These are phyloP conservation scores for Suillus americanus DNA, from an alignment of 768 basidiomycete species.

Conservation along the genomic window DNA sequence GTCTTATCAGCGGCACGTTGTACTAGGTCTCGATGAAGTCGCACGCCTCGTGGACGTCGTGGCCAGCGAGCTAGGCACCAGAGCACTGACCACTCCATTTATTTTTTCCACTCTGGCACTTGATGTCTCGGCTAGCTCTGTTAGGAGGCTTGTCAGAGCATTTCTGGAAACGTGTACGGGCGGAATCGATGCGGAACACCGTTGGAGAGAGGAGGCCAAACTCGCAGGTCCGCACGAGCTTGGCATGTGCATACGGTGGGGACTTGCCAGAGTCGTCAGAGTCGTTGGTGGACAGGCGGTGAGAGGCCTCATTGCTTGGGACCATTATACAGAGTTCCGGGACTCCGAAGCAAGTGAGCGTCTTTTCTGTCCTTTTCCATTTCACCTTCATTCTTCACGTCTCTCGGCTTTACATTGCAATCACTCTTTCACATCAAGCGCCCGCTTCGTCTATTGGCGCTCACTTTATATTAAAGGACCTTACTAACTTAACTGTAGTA, in stretches of 20 bases:
- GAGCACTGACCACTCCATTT: conserved; percentile 85
- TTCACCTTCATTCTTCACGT: conserved; percentile 19
- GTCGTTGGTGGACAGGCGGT: conserved; percentile 68
- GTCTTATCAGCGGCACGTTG: conserved; percentile 68
- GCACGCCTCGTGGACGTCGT: conserved; percentile 70
- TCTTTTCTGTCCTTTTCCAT: conserved; percentile 15
- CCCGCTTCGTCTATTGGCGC: neutral
- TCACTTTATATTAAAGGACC: neutral
- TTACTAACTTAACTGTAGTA: conserved; percentile 31
- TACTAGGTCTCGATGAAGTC: conserved; percentile 74
- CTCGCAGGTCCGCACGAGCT: conserved; percentile 88
- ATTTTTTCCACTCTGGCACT: conserved; percentile 89
- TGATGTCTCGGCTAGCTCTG: conserved; percentile 73
- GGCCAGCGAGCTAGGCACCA: conserved; percentile 64
- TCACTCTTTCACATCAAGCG: conserved; percentile 6
- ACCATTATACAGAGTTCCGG: conserved; percentile 79
- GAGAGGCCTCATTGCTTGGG: conserved; percentile 86
- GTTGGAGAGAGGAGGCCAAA: conserved; percentile 77
- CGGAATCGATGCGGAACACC: conserved; percentile 44
- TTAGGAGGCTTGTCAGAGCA: conserved; percentile 74
- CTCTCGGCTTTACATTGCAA: conserved; percentile 19
- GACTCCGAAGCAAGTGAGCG: conserved; percentile 77
- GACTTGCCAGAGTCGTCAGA: conserved; percentile 74
- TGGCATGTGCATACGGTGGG: conserved; percentile 93
- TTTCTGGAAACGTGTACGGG: conserved; percentile 68